phyloP scores from a whole-genome alignment of 1,284 basidiomycete species.

The Moesziomyces sp. region DNA sequence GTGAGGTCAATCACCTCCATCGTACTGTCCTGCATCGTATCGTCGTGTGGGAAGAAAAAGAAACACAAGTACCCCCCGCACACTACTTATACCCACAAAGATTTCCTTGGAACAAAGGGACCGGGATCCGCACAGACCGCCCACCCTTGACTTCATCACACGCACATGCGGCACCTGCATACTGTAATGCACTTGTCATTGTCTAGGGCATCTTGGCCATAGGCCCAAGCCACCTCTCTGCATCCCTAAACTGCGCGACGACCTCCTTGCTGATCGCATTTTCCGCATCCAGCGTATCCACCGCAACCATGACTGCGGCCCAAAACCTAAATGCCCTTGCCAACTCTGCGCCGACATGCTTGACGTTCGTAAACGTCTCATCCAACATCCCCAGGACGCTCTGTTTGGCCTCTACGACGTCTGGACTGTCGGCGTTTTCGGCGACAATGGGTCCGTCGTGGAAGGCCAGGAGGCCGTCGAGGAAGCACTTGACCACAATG shows the following conservation, averaged over 20 bases:
- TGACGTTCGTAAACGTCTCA: slow-evolving; percentile 90
- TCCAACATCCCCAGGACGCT: slow-evolving; percentile 91
- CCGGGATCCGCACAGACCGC: no score
- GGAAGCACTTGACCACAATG: slow-evolving; percentile 85
- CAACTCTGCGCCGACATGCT: slow-evolving; percentile 84
- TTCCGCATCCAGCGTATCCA: slow-evolving; percentile 79
- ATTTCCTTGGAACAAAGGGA: no score
- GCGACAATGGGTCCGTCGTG: slow-evolving; percentile 73
- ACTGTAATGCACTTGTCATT: background rate
- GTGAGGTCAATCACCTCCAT: no score
- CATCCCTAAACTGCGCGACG: slow-evolving; percentile 92
- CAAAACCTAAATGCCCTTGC: slow-evolving; percentile 97
- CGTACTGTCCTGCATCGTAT: no score
- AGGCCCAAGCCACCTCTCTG: slow-evolving; percentile 87
- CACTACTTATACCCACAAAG: no score
- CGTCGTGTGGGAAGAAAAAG: no score
- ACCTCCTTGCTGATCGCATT: slow-evolving; percentile 79
- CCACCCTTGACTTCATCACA: no score
- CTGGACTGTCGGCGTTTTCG: slow-evolving; percentile 75
- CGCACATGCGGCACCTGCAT: background rate
- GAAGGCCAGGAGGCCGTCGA: slow-evolving; percentile 86
- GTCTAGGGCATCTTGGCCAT: slow-evolving; percentile 36
- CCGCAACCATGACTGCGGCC: slow-evolving; percentile 88
- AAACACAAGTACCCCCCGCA: no score
- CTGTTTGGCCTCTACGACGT: slow-evolving; percentile 83